A percentile compares a stretch with the other conserved stretches of the same genome.
Conservation (phyloP, 2,329 filamentous ascomycete genomes). For the Xylariomycetidae sp. region DNA sequence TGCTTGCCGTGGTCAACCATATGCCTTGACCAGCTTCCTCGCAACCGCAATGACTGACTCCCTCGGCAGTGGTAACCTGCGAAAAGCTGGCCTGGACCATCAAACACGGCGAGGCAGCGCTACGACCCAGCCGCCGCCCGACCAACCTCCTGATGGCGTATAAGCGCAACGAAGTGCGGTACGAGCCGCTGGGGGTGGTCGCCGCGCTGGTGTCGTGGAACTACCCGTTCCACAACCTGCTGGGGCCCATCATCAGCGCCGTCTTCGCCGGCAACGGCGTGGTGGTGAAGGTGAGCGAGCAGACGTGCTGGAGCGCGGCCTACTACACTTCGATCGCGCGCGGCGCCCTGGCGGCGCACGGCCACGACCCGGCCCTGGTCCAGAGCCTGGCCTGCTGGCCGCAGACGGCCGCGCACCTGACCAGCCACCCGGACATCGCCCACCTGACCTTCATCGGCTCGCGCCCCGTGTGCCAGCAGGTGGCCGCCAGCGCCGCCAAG, state of each 20-base stretch:
- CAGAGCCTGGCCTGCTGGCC: constrained; percentile 89
- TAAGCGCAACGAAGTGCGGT: constrained; percentile 84
- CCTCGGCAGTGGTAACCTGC: constrained; percentile 84
- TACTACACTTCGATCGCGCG: constrained; percentile 79
- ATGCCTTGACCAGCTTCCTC: no score
- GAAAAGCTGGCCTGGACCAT: constrained; percentile 97
- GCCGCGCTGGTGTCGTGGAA: constrained; percentile 96
- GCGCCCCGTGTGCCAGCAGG: constrained; percentile 76
- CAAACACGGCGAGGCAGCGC: constrained; percentile 76
- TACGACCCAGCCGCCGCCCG: constrained; percentile 65
- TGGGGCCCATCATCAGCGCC: constrained; percentile 83
- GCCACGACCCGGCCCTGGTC: constrained; percentile 73
- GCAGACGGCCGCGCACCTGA: constrained; percentile 70
- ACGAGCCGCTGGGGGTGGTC: constrained; percentile 89
- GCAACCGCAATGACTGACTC: no score
- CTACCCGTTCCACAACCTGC: constrained; percentile 91
- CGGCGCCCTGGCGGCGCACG: constrained; percentile 73
- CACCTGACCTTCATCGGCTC: constrained; percentile 98
- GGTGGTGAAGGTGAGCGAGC: constrained; percentile 89
- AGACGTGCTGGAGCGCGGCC: constrained; percentile 84
- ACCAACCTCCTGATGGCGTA: constrained; percentile 94
- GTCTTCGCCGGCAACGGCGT: constrained; percentile 90
- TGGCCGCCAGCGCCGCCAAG: constrained; percentile 80
- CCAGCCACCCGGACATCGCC: constrained; percentile 74
- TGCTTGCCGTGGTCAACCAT: no score